A percentile compares a stretch with the other conserved stretches of the same genome.
These are phyloP conservation scores for Zygotorulaspora mrakii DNA, from an alignment of 1,139 yeast species.

Conservation along the genomic window DNA sequence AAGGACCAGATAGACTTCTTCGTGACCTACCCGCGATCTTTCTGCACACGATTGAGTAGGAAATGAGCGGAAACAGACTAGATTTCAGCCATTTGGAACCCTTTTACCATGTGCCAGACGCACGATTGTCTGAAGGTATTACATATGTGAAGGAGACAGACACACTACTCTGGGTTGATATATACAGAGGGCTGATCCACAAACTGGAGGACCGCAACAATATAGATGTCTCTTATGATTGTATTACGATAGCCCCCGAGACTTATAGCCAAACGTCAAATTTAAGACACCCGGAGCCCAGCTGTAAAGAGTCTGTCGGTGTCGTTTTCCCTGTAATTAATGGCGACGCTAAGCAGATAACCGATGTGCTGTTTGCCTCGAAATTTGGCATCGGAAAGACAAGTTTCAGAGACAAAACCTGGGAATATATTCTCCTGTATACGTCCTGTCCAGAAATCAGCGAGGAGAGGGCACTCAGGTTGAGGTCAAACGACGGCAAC, in stretches of 20 bases:
- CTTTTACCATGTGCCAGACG: conserved; percentile 37
- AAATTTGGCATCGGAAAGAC: conserved; percentile 55
- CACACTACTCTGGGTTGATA: conserved; percentile 67
- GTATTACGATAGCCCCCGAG: conserved; percentile 32
- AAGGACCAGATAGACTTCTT: too few relatives aligned
- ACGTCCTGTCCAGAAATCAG: conserved; percentile 36
- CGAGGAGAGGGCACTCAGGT: conserved; percentile 28
- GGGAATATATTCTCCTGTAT: conserved; percentile 46
- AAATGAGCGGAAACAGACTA: neutral
- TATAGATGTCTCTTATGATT: conserved; percentile 40
- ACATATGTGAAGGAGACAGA: conserved; percentile 57
- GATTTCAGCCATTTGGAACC: conserved; percentile 16
- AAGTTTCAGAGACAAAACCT: conserved; percentile 42
- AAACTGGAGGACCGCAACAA: conserved; percentile 36
- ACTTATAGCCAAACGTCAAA: conserved; percentile 18
- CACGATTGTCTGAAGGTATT: conserved; percentile 62
- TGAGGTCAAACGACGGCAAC: conserved; percentile 72
- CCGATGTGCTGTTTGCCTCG: conserved; percentile 47
- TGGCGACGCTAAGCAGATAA: conserved; percentile 43
- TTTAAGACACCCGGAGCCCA: conserved; percentile 20
- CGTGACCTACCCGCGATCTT: too few relatives aligned
- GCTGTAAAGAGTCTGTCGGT: conserved; percentile 48
- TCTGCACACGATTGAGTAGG: too few relatives aligned
- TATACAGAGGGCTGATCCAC: conserved; percentile 55
- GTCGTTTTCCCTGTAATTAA: conserved; percentile 56